Base-by-base conservation (phyloP, 305 asterid genomes). In the Solanum hybrid region DNA sequence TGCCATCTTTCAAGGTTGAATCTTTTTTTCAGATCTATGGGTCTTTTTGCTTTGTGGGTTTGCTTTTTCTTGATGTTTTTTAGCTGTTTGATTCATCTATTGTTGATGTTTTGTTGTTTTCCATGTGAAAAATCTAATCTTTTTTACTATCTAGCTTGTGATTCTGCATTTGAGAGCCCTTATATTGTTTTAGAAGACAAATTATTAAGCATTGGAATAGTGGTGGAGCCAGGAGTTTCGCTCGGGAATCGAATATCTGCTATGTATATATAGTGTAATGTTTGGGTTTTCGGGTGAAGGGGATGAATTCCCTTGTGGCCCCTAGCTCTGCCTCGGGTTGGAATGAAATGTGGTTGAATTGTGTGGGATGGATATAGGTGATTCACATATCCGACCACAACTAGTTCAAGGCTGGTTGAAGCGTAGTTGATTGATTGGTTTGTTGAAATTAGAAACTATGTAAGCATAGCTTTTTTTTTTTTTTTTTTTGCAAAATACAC, bases 1-100 rank as follows among this genome's bases (percentile, higher is more conserved):
- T 89, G 32, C 37, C 91, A 84, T 69, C 79, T 13, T 90, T 90
- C 69, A 90, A 87, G 91, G 91, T 90, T 88, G 60, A 38, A 36
- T 64, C 20, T 42, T 38, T 86, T n/a, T 66, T 79, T 34, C 88
- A 87, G 91, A 90, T 90, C 91, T 90, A 31, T 42, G 36, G 79
- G 14, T 60, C 14, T 16, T 36, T 78, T 84, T 37, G 10, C 40
- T 31, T 72, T 87, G 66, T 71, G 51, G 20, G 13, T 81, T 10
- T 71, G 22, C 32, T 88, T 78, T 78, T 31, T 78, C 86, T 73
- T 89, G 20, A 29, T 81, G 35, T 38, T 12, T 24, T 71, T 79
- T 80, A 24, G 86, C 5, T 80, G 36, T 38, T 27, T 82, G 10
- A 82, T 82, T 84, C 5, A 32, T n/a, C n/a, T 56, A 3, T 85